Conservation (phyloP, 2,329 filamentous ascomycete genomes). For the Cladorrhinum sp. region DNA sequence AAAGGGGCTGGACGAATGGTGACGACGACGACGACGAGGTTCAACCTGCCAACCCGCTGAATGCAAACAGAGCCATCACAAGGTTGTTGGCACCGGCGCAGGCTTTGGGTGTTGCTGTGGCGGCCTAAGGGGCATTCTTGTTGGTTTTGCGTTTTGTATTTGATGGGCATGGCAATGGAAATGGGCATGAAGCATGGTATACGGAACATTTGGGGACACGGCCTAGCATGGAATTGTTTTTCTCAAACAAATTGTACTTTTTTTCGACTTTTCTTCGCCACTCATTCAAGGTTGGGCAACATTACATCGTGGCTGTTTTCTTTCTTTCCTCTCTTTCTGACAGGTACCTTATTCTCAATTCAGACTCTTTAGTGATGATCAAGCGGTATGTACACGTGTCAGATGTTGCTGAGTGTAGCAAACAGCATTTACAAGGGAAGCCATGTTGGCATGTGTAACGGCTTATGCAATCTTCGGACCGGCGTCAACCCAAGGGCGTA, state of each 20-base stretch:
- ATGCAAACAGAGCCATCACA: background rate
- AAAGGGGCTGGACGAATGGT: conserved; percentile 62
- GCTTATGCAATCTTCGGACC: background rate
- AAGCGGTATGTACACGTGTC: background rate
- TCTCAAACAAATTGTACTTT: background rate
- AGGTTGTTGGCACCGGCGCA: background rate
- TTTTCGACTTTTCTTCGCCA: background rate
- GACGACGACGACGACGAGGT: conserved; percentile 37
- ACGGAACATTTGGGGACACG: background rate
- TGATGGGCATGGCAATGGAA: background rate
- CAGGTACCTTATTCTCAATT: background rate
- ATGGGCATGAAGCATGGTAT: background rate
- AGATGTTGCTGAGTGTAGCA: background rate
- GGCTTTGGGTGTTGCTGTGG: background rate
- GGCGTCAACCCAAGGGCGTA: background rate
- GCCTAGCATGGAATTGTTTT: background rate
- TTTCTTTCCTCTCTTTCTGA: background rate
- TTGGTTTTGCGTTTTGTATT: background rate
- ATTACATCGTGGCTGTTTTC: background rate
- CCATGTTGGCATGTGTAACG: background rate
- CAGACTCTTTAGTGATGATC: background rate
- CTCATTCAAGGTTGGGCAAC: background rate
- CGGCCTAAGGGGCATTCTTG: background rate
- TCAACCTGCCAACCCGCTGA: background rate
- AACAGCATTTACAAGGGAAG: background rate